Evolutionary conservation across 163 green algal genomes (phyloP).

Genomic region (Volvox carteri): DNA sequence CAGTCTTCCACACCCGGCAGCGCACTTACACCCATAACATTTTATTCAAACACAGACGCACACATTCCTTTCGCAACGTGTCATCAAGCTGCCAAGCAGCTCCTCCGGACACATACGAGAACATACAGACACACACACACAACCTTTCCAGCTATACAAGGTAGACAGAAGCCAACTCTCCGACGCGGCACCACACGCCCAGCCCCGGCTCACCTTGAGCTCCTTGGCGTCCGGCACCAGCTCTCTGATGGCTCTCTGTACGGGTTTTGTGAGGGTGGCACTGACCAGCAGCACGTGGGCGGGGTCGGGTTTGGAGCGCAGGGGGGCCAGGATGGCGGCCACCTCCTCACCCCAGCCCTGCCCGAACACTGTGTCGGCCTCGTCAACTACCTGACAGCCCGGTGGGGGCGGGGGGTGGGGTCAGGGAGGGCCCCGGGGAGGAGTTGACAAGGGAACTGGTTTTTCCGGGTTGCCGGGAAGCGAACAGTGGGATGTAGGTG

Average conservation of each 20-base stretch:
- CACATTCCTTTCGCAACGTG: too few relatives aligned
- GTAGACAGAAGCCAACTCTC: too few relatives aligned
- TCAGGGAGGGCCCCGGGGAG: neutral
- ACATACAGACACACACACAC: slow-evolving; percentile 22
- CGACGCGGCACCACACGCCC: neutral
- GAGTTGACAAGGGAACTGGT: too few relatives aligned
- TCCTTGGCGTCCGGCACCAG: slow-evolving; percentile 50
- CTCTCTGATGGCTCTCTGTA: slow-evolving; percentile 46
- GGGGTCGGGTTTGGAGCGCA: slow-evolving; percentile 64
- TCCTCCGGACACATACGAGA: neutral
- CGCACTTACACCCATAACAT: too few relatives aligned
- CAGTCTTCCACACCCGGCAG: too few relatives aligned
- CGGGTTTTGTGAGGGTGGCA: slow-evolving; percentile 85
- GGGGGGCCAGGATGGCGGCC: slow-evolving; percentile 70
- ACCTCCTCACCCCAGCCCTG: slow-evolving; percentile 92
- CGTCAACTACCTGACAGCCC: slow-evolving; percentile 88
- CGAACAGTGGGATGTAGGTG: too few relatives aligned
- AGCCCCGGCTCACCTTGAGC: slow-evolving; percentile 42
- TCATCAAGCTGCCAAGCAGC: too few relatives aligned
- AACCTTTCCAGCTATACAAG: too few relatives aligned
- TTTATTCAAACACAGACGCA: too few relatives aligned
- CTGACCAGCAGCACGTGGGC: slow-evolving; percentile 84
- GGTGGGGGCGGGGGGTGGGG: neutral
- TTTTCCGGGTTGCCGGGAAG: too few relatives aligned
- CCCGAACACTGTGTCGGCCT: slow-evolving; percentile 98